These are phyloP conservation scores for Curvularia eragrostidis DNA, from an alignment of 2,329 filamentous ascomycete genomes.

Conservation along the genomic window DNA sequence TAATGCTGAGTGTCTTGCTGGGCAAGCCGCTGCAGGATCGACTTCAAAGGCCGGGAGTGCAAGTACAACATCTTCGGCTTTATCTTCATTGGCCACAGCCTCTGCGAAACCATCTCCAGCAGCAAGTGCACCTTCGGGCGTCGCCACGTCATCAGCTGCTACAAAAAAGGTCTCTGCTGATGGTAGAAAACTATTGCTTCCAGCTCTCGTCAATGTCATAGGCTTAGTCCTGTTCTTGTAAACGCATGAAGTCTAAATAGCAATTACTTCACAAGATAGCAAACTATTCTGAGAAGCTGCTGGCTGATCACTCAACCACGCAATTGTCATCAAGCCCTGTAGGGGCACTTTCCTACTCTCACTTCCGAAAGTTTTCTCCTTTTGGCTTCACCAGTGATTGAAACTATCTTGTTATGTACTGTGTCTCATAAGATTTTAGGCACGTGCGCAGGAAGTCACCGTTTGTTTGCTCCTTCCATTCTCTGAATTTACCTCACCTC, in stretches of 20 bases:
- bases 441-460: neutral
- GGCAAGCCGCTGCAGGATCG: neutral
- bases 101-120: neutral
- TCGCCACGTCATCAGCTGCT: neutral
- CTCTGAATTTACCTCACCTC: constrained; percentile 1
- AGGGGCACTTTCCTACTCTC: neutral
- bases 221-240: neutral
- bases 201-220: neutral
- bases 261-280: no score
- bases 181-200: neutral
- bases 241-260: neutral
- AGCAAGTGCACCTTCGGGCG: neutral
- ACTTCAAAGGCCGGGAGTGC: neutral
- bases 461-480: constrained; percentile 11
- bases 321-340: neutral
- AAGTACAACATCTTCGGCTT: neutral
- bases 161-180: neutral
- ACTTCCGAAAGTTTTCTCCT: neutral
- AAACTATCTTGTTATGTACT: neutral
- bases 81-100: neutral
- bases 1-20: neutral
- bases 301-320: neutral
- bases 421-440: no score
- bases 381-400: neutral
- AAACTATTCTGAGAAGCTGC: neutral